Percentiles rank a stretch among this genome's conserved stretches.
Evolutionary conservation across 2,329 filamentous ascomycete genomes (phyloP).

Genomic region (Colletotrichum orchidophilum): DNA sequence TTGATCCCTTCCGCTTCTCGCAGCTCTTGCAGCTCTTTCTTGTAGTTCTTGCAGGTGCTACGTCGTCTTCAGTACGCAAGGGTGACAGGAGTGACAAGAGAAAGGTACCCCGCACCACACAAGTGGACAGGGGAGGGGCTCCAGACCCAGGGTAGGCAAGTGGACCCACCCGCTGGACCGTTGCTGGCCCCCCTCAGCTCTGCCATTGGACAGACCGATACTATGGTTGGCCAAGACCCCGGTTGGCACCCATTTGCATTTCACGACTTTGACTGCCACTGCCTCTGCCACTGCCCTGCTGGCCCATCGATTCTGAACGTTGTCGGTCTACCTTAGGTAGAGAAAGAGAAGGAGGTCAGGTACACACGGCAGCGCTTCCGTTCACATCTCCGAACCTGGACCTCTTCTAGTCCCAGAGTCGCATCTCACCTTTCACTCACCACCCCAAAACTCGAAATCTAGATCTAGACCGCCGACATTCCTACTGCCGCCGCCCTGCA

Average conservation of each 20-base stretch:
- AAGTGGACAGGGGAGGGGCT: slow-evolving; percentile 10
- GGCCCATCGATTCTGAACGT: neutral
- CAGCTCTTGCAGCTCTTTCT: neutral
- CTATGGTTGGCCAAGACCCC: slow-evolving; percentile 27
- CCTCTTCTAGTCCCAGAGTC: neutral
- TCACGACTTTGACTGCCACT: slow-evolving; percentile 3
- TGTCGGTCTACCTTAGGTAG: neutral
- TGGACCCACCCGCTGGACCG: slow-evolving; percentile 14
- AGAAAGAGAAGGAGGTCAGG: neutral
- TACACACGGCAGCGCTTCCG: neutral
- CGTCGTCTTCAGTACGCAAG: neutral
- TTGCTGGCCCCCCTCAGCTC: neutral
- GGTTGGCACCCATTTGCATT: slow-evolving; percentile 22
- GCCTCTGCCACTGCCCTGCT: slow-evolving; percentile 12
- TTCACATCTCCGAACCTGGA: neutral
- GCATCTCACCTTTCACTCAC: neutral
- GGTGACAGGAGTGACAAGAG: neutral
- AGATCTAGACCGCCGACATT: neutral
- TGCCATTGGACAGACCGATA: slow-evolving; percentile 25
- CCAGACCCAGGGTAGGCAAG: neutral
- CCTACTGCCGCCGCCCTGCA: neutral
- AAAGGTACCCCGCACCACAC: slow-evolving; percentile 28
- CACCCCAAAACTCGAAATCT: neutral
- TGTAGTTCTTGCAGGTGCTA: slow-evolving; percentile 1
- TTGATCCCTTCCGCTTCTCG: neutral